A percentile compares a stretch with the other conserved stretches of the same genome.
phyloP scores from a whole-genome alignment of 805 yeast species.

The Sporopachydermia lactativora region DNA sequence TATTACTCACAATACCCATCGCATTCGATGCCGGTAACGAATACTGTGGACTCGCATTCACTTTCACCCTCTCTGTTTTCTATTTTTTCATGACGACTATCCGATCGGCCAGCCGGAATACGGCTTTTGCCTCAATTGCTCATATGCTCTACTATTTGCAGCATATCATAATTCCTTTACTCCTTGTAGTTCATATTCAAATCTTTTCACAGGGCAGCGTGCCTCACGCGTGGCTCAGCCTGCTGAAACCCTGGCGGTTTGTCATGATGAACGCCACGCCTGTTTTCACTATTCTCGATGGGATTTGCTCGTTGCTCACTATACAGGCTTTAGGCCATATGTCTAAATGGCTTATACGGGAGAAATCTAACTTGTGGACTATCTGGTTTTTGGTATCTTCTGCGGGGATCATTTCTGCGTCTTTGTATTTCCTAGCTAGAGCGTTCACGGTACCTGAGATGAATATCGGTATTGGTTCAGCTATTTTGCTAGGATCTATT shows the following conservation, averaged over 20 bases:
- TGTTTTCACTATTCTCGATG: conserved; percentile 78
- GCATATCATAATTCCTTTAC: conserved; percentile 68
- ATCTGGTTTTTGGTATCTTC: conserved; percentile 57
- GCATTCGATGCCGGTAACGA: conserved; percentile 92
- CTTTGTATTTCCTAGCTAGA: conserved; percentile 67
- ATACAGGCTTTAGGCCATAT: conserved; percentile 88
- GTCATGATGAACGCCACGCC: conserved; percentile 75
- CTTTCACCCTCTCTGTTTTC: conserved; percentile 53
- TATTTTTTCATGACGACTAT: conserved; percentile 66
- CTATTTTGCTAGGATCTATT: conserved; percentile 77
- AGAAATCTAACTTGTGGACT: conserved; percentile 63
- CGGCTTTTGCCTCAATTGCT: conserved; percentile 21
- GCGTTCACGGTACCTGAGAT: conserved; percentile 55
- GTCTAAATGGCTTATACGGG: conserved; percentile 46
- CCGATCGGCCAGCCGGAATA: conserved; percentile 33
- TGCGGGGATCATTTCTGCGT: conserved; percentile 61
- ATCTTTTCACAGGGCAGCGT: conserved; percentile 15
- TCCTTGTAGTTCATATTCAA: conserved; percentile 42
- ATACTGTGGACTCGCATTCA: conserved; percentile 76
- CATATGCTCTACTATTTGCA: conserved; percentile 55
- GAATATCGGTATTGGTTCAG: conserved; percentile 53
- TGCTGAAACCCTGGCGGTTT: conserved; percentile 56
- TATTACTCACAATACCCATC: conserved; percentile 75
- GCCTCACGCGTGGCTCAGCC: conserved; percentile 18
- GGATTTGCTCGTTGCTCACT: conserved; percentile 81